Base-by-base conservation (phyloP, 345 rosid species). In the Arabidopsis arenosa region DNA sequence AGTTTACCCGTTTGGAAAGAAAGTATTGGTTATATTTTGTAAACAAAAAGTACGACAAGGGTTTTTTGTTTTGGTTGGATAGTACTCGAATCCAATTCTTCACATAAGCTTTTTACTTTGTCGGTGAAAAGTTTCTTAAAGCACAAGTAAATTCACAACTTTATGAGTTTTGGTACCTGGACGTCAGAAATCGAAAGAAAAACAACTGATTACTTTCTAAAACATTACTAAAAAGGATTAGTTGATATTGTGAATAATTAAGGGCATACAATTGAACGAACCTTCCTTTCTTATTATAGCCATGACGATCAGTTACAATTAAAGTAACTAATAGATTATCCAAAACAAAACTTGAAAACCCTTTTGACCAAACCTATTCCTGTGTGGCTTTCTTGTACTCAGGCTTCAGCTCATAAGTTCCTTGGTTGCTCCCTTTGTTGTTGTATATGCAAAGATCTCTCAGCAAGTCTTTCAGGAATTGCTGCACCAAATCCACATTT, bases 321-420 rank as follows among this genome's bases (percentile, higher is more conserved):
- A 13, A 72, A n/a, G 68, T 60, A 72, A 47, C 44, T 58, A 33
- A 12, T 32, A 28, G 32, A 26, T 14, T 2, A 54, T 54, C 57
- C 70, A 33, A 35, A 55, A 15, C 70, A 33, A 35, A 55, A 11
- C 21, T 47, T 55, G 54, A 61, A 48, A 53, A 28, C 44, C 48
- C 1, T 52, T 55, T 64, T 9, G 53, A 58, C 35, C 52, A 63
- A 59, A 60, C 18, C 64, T 80, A 68, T 15, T 86, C 87, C 8
- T 85, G 86, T 8, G 44, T 26, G 13, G 93, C 54, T 80, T 68
- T 88, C 89, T 84, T 89, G 85, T 90, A 90, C 77, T 93, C 98
- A 18, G 89, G 91, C 89, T 93, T 93, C 66, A 93, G 86, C 85
- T 90, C 93, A 72, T 93, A 93, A 44, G 98, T 83, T 69, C 97